Evolutionary conservation across 192 early-diverging fungal species (phyloP), one percentile per base, ranked within the genome.

Genomic region (Coemansia brasiliensis): DNA sequence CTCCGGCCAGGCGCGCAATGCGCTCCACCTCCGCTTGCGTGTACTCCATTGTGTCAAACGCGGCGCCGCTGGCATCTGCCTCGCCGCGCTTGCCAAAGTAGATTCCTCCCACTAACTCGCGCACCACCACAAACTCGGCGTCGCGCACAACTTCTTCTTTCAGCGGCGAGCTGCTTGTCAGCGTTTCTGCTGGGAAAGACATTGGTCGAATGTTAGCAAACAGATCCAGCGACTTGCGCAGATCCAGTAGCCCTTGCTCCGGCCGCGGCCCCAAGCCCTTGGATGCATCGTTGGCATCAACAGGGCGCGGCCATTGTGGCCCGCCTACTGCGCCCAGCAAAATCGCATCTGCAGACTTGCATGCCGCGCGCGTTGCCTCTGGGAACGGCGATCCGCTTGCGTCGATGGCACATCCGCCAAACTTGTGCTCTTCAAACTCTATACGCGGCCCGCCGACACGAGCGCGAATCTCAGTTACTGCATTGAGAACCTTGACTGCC

Each of bases 171-270:
- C 86, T 80, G 65, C 84, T 69, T 45, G 90, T 79, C 51, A 98
- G 81, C 29, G 91, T 80, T 16, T 89, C 84, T 16, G 90, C 91
- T 15, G 94, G 90, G 80, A 99, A 96, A 22, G 87, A 83, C 78
- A 94, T 94, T 15, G 96, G 96, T 45, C 96, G 86, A 69, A 99
- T 86, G 83, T 99, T 99, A 55, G 95, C 95, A 80, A 90, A 99
- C 55, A 99, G 81, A 48, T 96, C 90, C 38, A 99, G 86, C 11
- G 82, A 81, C 77, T 99, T 99, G 45, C 96, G 85, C 46, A 99
- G 82, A 22, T 89, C 90, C 25, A 99, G 83, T 40, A 99, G 74
- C 25, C 94, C 95, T 74, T 94, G 91, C 68, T 99, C 96, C 48
- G 96, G 94, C 45, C 96, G 87, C 15, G 93, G 89, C 17, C 91